Base-by-base conservation (phyloP, 2,329 filamentous ascomycete genomes). In the Fragosphaeria purpurea region DNA sequence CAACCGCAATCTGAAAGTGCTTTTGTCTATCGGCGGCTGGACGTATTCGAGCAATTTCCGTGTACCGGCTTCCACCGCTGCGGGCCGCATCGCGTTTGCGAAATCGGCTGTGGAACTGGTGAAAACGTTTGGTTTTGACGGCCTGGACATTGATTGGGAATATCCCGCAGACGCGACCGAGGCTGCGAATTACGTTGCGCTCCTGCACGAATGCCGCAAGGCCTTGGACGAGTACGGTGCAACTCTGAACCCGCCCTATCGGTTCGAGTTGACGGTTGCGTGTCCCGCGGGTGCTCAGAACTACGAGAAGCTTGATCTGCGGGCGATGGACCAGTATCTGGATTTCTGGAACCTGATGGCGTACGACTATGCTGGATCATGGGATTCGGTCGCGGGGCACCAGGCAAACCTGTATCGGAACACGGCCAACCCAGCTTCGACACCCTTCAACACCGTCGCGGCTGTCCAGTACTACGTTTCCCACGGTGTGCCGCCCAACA, bases 1-100 rank as follows among this genome's bases (percentile, higher is more conserved):
- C 55, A 86, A 95, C 66, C 83, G 88, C 45, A 83, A 90, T 58
- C 74, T 96, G 54, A 95, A 95, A 66, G 73, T 93, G 4, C 75
- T 96, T 10, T 77, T 96, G 5, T 89, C 85, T 49, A 87, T 96
- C 55, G 90, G 90, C 54, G 91, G 91, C 47, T 96, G 89, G 89
- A 95, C 89, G 0, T 95, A 95, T 66, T 87, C 84, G 55, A 72
- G 78, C 65, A 93, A 95, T 69, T 94, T 96, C 67, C 76, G 79
- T n/a, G 70, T 68, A 33, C 85, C 88, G 0, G 84, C 85, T 1
- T 85, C 85, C 41, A 88, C 85, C 0, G 72, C 79, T 0, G 67
- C 76, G 31, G 88, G 88, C 7, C 79, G 89, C 7, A 71, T 74
- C 34, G 75, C 63, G 1, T 96, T 96, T 67, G 90, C 88, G 7